Percentiles rank a stretch among this genome's conserved stretches.
Conservation (phyloP, 2,329 filamentous ascomycete species). For the Metarhizium brunneum region DNA sequence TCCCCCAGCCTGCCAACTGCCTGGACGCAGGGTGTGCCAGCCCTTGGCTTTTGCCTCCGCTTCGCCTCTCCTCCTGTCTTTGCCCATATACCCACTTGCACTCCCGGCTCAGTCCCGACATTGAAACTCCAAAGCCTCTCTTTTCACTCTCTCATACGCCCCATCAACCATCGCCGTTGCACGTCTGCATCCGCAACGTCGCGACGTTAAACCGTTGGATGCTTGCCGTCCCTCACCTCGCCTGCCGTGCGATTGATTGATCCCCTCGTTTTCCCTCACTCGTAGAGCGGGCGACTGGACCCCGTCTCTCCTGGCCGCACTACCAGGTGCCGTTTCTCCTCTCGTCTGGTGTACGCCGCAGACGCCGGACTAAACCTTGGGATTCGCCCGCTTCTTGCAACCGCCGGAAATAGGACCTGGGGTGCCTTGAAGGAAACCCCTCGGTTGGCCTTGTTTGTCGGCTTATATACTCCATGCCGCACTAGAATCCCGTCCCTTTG, state of each 20-base stretch:
- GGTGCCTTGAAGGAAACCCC: background rate
- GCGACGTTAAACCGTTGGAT: background rate
- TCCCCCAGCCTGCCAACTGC: too few relatives aligned
- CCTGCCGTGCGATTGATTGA: background rate
- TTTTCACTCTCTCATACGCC: background rate
- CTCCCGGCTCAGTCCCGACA: conserved; percentile 3
- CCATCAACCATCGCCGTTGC: background rate
- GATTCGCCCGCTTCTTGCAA: background rate
- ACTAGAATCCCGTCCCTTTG: background rate
- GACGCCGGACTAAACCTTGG: background rate
- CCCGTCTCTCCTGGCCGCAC: background rate
- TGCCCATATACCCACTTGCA: conserved; percentile 8
- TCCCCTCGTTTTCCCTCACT: background rate
- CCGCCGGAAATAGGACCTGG: background rate
- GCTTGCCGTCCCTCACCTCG: background rate
- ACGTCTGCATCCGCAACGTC: background rate
- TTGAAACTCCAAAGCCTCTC: background rate
- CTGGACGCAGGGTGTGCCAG: too few relatives aligned
- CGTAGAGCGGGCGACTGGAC: background rate
- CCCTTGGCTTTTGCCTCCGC: too few relatives aligned
- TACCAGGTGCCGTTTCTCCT: background rate
- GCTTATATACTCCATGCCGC: background rate
- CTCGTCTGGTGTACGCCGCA: background rate
- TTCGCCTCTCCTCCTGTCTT: background rate
- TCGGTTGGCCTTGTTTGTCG: background rate